Base-by-base conservation (phyloP, 306 rosid genomes). In the Myrica gale region DNA sequence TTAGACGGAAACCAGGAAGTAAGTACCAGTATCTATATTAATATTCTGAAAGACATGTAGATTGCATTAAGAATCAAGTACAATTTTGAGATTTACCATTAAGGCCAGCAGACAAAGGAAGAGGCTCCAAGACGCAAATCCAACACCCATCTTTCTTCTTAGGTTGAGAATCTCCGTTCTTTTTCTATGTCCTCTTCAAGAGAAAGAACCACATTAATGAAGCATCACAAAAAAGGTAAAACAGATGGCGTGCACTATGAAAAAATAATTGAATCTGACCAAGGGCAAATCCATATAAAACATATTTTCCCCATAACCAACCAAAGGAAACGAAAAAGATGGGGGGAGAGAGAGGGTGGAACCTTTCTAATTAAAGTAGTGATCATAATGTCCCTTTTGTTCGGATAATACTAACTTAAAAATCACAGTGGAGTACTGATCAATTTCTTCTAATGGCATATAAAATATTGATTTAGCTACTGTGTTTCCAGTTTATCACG, bases 141-240 rank as follows among this genome's bases (percentile, higher is more conserved):
- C 74, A n/a, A 54, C 50, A 62, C 78, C 79, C 90, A 88, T 84
- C 23, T 47, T 84, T 70, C 75, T 72, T 78, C 60, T 39, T 39
- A 50, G 60, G 20, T 10, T 57, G 26, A 43, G 58, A 56, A 51
- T 55, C 73, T 69, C 15, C 48, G 37, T 26, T 45, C 26, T 19
- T 39, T 68, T 20, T 7, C 66, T 65, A 57, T 32, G 51, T 13
- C 66, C 5, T 65, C 41, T 17, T 26, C 19, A 32, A 39, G 46
- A 42, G 15, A 9, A 3, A 66, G 5, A 60, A 19, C 11, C 51
- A 47, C 50, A 9, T 47, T 47, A 7, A 47, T 9, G 6, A 54
- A 45, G n/a, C 42, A 41, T 66, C 51, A 52, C 44, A 47, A 5
- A n/a, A 41, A 65, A 15, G 7, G 26, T 65, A n/a, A 65, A 42